These are phyloP conservation scores for Crithidia thermophila DNA, from an alignment of 208 protist species.

Conservation along the genomic window DNA sequence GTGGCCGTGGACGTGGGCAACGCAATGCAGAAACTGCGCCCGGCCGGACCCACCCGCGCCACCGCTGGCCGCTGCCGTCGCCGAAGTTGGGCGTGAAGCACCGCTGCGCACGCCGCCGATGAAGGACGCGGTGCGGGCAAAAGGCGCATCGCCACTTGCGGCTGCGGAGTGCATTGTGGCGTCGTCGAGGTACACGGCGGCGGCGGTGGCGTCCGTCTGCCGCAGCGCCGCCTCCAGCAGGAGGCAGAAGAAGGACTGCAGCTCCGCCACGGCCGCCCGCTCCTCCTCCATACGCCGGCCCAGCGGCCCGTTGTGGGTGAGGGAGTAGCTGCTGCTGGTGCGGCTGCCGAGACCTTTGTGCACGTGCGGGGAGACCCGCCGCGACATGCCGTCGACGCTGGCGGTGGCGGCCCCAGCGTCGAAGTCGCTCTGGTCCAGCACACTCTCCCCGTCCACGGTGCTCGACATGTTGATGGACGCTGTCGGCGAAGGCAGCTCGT, in stretches of 20 bases:
- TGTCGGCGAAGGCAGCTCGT: neutral
- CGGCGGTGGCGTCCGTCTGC: conserved; percentile 48
- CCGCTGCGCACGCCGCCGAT: neutral
- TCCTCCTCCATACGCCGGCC: conserved; percentile 28
- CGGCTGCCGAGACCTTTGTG: neutral
- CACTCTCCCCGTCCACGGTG: neutral
- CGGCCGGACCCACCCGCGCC: neutral
- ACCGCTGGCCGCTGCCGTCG: neutral
- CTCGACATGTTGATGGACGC: neutral
- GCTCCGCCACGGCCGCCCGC: conserved; percentile 29
- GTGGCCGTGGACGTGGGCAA: conserved; percentile 54
- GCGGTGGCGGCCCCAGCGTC: neutral
- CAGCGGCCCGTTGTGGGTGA: conserved; percentile 17
- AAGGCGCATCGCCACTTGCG: neutral
- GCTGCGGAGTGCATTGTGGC: neutral
- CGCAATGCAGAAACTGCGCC: conserved; percentile 55
- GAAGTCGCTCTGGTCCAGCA: neutral
- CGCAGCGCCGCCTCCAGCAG: conserved; percentile 64
- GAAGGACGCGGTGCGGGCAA: neutral
- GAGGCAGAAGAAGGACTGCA: conserved; percentile 73
- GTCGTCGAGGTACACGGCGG: conserved; percentile 64
- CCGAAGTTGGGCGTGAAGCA: neutral
- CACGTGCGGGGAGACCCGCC: neutral
- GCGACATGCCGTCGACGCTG: neutral
- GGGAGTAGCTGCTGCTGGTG: neutral